phyloP scores from a whole-genome alignment of 345 rosid genomes.

The Citrus medica region DNA sequence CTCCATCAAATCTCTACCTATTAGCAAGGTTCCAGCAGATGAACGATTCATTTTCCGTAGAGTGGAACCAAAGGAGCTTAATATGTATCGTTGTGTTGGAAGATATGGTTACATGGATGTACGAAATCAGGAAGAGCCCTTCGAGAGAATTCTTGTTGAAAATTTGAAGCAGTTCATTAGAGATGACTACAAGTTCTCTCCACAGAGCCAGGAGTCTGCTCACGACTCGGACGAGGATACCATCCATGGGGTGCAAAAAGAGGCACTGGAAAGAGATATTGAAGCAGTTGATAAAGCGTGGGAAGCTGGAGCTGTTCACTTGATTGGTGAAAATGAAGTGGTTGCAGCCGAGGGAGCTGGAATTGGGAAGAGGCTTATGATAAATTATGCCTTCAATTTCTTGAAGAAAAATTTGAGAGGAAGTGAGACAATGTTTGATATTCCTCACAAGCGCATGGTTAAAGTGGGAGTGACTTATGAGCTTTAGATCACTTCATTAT shows the following conservation, averaged over 20 bases:
- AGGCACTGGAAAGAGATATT: constrained; percentile 18
- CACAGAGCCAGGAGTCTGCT: not conserved
- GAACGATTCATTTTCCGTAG: constrained; percentile 40
- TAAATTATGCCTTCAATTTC: constrained; percentile 31
- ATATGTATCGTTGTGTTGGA: constrained; percentile 38
- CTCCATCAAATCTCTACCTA: constrained; percentile 36
- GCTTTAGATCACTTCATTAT: constrained; percentile 13
- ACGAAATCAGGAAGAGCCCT: constrained; percentile 16
- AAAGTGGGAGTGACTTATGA: constrained; percentile 43
- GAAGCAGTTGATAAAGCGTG: constrained; percentile 29
- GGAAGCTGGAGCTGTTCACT: constrained; percentile 32
- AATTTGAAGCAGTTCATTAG: constrained; percentile 31
- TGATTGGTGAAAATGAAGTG: constrained; percentile 40
- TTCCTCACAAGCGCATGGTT: constrained; percentile 33
- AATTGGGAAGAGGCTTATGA: constrained; percentile 17
- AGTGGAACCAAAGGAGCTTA: constrained; percentile 26
- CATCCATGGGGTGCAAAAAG: constrained; percentile 18
- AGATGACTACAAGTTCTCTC: constrained; percentile 9
- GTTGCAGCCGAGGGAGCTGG: constrained; percentile 25
- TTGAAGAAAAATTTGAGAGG: constrained; percentile 28
- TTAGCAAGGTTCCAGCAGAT: constrained; percentile 30
- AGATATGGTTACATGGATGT: constrained; percentile 46
- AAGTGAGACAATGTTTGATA: constrained; percentile 20
- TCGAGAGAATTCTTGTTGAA: constrained; percentile 27
- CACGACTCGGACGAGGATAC: not conserved